These are phyloP conservation scores for Termitomyces sp. DNA, from an alignment of 768 basidiomycete genomes.

Conservation along the genomic window DNA sequence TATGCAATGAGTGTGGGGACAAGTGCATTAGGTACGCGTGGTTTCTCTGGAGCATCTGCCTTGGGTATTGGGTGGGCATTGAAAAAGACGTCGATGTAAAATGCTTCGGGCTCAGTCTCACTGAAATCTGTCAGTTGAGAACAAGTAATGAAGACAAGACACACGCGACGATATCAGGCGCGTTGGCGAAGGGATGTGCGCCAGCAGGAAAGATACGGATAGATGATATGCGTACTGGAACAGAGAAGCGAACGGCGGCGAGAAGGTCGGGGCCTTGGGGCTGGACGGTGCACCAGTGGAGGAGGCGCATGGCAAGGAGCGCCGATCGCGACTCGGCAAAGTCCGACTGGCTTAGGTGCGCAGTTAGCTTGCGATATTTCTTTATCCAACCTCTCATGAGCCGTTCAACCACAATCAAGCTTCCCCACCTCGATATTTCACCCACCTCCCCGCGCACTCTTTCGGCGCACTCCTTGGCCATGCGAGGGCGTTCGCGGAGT, in stretches of 20 bases:
- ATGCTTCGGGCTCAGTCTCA: slow-evolving; percentile 67
- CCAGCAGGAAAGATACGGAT: slow-evolving; percentile 71
- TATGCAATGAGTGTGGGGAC: slow-evolving; percentile 72
- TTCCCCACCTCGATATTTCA: slow-evolving; percentile 46
- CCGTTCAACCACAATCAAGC: slow-evolving; percentile 50
- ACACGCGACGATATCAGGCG: slow-evolving; percentile 65
- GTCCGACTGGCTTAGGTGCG: slow-evolving; percentile 18
- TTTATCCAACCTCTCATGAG: slow-evolving; percentile 36
- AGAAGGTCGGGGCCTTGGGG: slow-evolving; percentile 54
- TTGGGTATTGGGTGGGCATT: slow-evolving; percentile 56
- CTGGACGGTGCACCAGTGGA: slow-evolving; percentile 65
- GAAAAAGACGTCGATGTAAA: slow-evolving; percentile 73
- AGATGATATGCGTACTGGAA: slow-evolving; percentile 62
- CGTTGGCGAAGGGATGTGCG: slow-evolving; percentile 55
- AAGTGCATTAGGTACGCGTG: slow-evolving; percentile 66
- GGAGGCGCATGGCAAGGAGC: slow-evolving; percentile 37
- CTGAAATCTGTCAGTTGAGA: slow-evolving; percentile 29
- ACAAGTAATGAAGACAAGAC: slow-evolving; percentile 5
- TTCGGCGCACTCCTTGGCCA: slow-evolving; percentile 15
- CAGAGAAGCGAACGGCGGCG: slow-evolving; percentile 69
- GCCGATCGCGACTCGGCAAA: slow-evolving; percentile 20
- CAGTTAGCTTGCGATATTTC: slow-evolving; percentile 12
- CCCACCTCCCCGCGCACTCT: slow-evolving; percentile 22
- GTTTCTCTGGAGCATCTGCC: slow-evolving; percentile 50
- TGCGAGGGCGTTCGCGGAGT: slow-evolving; percentile 52